Conservation (phyloP, 1,139 yeast species). For the Pichia sp. region DNA sequence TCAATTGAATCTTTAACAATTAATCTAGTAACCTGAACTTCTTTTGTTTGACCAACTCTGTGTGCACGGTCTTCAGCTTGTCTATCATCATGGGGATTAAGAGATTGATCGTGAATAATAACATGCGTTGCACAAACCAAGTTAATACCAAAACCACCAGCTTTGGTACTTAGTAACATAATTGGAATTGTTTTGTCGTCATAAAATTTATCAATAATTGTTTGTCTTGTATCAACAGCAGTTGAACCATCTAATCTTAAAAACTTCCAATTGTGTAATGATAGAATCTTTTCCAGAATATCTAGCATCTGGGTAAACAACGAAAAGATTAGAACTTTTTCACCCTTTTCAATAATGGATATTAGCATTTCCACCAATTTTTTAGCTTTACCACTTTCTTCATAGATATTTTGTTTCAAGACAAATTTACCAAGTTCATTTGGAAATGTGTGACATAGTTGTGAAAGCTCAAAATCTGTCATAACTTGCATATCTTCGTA, state of each 20-base stretch:
- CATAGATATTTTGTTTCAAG: slow-evolving; percentile 52
- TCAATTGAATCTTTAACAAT: slow-evolving; percentile 76
- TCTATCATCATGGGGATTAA: slow-evolving; percentile 96
- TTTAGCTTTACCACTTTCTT: slow-evolving; percentile 71
- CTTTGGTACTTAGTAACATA: slow-evolving; percentile 84
- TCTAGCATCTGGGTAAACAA: slow-evolving; percentile 90
- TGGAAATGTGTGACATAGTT: slow-evolving; percentile 68
- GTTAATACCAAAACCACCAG: slow-evolving; percentile 98
- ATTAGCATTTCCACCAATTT: slow-evolving; percentile 55
- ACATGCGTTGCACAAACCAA: slow-evolving; percentile 93
- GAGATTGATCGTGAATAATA: slow-evolving; percentile 84
- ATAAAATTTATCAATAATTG: slow-evolving; percentile 80
- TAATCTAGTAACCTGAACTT: slow-evolving; percentile 88
- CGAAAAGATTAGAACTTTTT: slow-evolving; percentile 78
- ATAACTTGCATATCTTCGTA: slow-evolving; percentile 94
- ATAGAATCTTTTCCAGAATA: slow-evolving; percentile 70
- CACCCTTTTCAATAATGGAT: slow-evolving; percentile 48
- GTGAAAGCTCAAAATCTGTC: slow-evolving; percentile 84
- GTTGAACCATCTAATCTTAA: slow-evolving; percentile 91
- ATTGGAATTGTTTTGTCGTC: slow-evolving; percentile 79
- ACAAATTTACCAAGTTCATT: slow-evolving; percentile 49
- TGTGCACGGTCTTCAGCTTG: slow-evolving; percentile 99
- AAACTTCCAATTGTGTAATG: slow-evolving; percentile 61
- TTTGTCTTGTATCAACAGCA: slow-evolving; percentile 87
- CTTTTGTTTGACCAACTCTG: slow-evolving; percentile 94